Conservation (phyloP, 2,329 filamentous ascomycete genomes). For the Fusarium duplospermum region DNA sequence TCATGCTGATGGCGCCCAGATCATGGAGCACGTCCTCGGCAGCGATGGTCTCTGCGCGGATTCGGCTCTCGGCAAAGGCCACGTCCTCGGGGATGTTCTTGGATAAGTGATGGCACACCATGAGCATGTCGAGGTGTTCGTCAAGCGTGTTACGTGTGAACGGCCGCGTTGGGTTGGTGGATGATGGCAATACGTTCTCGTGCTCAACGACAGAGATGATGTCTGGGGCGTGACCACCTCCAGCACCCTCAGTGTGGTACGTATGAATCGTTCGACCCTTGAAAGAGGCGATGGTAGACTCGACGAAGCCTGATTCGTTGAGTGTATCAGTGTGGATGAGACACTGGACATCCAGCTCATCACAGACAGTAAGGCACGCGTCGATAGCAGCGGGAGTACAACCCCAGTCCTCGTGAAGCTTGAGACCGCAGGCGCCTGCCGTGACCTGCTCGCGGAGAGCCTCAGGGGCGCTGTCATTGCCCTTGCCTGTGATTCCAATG, state of each 20-base stretch:
- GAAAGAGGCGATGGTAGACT: conserved; percentile 88
- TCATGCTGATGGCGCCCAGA: conserved; percentile 95
- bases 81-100: conserved; percentile 96
- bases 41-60: conserved; percentile 94
- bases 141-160: conserved; percentile 94
- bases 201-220: conserved; percentile 95
- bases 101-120: conserved; percentile 96
- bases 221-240: conserved; percentile 93
- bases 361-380: conserved; percentile 84
- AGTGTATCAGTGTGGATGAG: conserved; percentile 96
- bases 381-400: conserved; percentile 92
- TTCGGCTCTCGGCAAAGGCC: conserved; percentile 93
- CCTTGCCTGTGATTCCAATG: conserved; percentile 91
- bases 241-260: conserved; percentile 96
- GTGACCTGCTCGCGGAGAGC: conserved; percentile 83
- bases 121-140: conserved; percentile 97
- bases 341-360: conserved; percentile 91
- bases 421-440: conserved; percentile 90
- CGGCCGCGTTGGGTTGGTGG: conserved; percentile 91
- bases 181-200: conserved; percentile 87
- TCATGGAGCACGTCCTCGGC: conserved; percentile 97
- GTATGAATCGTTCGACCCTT: conserved; percentile 91
- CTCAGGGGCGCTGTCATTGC: conserved; percentile 80
- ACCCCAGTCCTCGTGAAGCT: conserved; percentile 97
- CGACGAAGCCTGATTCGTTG: conserved; percentile 97